A percentile compares a stretch with the other conserved stretches of the same genome.
These are phyloP conservation scores for Trichoderma sp. DNA, from an alignment of 2,329 filamentous ascomycete genomes.

Conservation along the genomic window DNA sequence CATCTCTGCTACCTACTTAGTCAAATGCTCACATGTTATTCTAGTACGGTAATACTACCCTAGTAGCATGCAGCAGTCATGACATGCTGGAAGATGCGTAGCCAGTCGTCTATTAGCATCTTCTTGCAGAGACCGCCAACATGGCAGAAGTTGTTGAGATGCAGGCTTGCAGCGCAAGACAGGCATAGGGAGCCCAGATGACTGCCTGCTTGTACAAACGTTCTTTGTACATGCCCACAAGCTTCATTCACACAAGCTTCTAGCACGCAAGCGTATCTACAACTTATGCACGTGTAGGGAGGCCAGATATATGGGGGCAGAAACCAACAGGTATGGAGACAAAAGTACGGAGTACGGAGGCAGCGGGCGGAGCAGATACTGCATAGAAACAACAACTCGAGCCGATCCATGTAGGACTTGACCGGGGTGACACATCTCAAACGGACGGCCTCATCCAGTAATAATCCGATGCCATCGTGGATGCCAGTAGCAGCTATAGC, in stretches of 20 bases:
- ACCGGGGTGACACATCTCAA: constrained; percentile 22
- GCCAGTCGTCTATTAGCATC: not conserved
- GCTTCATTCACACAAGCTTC: constrained; percentile 7
- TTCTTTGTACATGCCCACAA: not conserved
- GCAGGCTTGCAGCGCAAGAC: constrained; percentile 6
- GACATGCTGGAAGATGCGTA: constrained; percentile 2
- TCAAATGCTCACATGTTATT: not conserved
- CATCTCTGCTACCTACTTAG: constrained; percentile 3
- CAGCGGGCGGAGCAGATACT: constrained; percentile 3
- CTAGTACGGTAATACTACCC: not conserved
- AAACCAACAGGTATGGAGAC: constrained; percentile 7
- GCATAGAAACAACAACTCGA: constrained; percentile 16
- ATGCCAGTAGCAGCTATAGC: not conserved
- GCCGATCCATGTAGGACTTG: constrained; percentile 21
- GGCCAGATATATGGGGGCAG: not conserved
- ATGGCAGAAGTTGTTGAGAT: not conserved
- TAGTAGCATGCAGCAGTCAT: not conserved
- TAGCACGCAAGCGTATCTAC: constrained; percentile 19
- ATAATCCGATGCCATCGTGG: not conserved
- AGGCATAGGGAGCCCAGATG: not conserved
- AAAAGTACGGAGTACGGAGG: constrained; percentile 15
- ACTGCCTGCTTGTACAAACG: not conserved
- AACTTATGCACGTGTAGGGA: constrained; percentile 18
- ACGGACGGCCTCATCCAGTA: constrained; percentile 20
- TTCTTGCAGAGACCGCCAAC: not conserved